A percentile compares a stretch with the other conserved stretches of the same genome.
phyloP scores from a whole-genome alignment of 768 basidiomycete species.

The Xerocomellus chrysenteron region DNA sequence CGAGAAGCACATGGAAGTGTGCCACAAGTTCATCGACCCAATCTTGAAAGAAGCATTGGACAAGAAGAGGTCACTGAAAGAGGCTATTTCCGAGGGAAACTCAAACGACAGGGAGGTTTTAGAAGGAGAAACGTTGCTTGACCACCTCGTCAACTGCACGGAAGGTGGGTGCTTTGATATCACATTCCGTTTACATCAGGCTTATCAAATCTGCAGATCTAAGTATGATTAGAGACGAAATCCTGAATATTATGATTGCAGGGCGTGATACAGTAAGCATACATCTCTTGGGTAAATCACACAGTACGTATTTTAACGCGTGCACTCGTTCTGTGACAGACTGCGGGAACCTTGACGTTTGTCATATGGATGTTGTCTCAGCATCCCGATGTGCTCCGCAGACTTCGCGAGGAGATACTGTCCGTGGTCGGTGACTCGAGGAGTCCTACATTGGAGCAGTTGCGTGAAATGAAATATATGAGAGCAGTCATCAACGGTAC shows the following conservation, averaged over 20 bases:
- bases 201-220: constrained; percentile 22
- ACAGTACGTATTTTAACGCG: background rate
- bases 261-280: constrained; percentile 34
- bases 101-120: constrained; percentile 3
- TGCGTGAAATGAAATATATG: constrained; percentile 41
- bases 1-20: constrained; percentile 42
- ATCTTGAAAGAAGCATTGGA: constrained; percentile 48
- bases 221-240: constrained; percentile 35
- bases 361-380: constrained; percentile 28
- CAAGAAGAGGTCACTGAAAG: constrained; percentile 33
- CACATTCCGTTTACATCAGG: background rate
- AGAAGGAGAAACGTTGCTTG: constrained; percentile 31
- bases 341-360: constrained; percentile 32
- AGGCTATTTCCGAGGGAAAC: constrained; percentile 8
- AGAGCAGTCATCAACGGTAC: constrained; percentile 38
- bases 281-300: background rate
- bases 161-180: constrained; percentile 19
- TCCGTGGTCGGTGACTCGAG: constrained; percentile 25
- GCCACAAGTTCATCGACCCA: constrained; percentile 53
- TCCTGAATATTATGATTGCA: constrained; percentile 38
- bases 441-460: constrained; percentile 30
- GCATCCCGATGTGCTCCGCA: constrained; percentile 29
- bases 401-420: constrained; percentile 34
- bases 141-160: constrained; percentile 30
- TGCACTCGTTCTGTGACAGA: constrained; percentile 15